Base-by-base conservation (phyloP, 306 rosid genomes). In the Quercus rubra region DNA sequence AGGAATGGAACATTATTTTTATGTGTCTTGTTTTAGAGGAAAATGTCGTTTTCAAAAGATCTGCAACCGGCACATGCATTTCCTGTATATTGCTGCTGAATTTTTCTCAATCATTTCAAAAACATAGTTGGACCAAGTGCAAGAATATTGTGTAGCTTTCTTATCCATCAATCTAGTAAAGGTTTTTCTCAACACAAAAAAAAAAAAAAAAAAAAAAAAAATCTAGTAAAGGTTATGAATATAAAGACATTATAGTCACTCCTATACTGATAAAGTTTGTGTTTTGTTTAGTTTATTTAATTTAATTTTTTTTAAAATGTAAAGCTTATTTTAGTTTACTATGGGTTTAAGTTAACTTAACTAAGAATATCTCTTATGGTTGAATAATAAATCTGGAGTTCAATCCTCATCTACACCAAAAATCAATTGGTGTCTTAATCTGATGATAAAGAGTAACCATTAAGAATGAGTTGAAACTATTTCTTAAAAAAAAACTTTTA, bases 1-100 rank as follows among this genome's bases (percentile, higher is more conserved):
- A 20, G 30, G 23, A 21, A 41, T 41, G 64, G 23, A 13, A 10
- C 5, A 8, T 3, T 3, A 21, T 11, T 9, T 58, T 58, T 8
- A 23, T 8, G 23, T 57, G 63, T 20, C 63, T 20, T 19, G 64
- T 58, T 58, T 3, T 7, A 46, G 58, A 74, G 62, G 46, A 49
- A 75, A 76, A 74, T 21, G 74, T 9, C 70, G 51, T 15, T 49
- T 14, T 28, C 62, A 76, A 23, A 61, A 67, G 55, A 79, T 55
- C 21, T 77, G 79, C 81, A 84, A 59, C 64, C 30, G 78, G 81
- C 74, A 81, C 84, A 79, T 87, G 83, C 75, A 59, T 28, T 41
- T 41, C 46, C 46, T 41, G 46, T 8, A 41, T 8, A 8, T 8
- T 41, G 46, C 46, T 2, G 12, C 46, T 41, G 46, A 41, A 41